These are phyloP conservation scores for Termitomyces sp. DNA, from an alignment of 768 basidiomycete species.

Conservation along the genomic window DNA sequence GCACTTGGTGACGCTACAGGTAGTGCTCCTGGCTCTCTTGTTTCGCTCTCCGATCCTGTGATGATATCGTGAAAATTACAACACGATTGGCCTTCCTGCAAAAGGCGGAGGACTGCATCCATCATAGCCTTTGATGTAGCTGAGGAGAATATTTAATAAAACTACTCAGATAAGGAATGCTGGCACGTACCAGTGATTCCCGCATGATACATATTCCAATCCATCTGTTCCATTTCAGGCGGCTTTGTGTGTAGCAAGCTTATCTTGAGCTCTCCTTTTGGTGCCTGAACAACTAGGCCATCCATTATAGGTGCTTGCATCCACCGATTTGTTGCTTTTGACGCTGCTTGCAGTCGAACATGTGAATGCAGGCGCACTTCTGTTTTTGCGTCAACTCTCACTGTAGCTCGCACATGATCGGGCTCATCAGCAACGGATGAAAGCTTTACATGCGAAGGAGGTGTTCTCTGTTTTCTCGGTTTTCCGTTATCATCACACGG, in stretches of 20 bases:
- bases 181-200: conserved; percentile 49
- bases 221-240: conserved; percentile 52
- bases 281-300: conserved; percentile 50
- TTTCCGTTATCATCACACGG: conserved; percentile 61
- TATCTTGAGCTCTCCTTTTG: conserved; percentile 49
- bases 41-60: conserved; percentile 21
- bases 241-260: conserved; percentile 53
- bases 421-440: conserved; percentile 27
- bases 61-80: conserved; percentile 49
- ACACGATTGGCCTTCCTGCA: conserved; percentile 34
- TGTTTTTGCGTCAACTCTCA: conserved; percentile 49
- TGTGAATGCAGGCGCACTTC: conserved; percentile 58
- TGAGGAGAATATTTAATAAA: conserved; percentile 11
- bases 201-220: conserved; percentile 62
- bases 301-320: conserved; percentile 44
- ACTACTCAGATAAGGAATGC: neutral
- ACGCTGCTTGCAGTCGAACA: conserved; percentile 55
- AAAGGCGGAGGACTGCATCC: conserved; percentile 49
- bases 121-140: conserved; percentile 64
- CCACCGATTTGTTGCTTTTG: conserved; percentile 46
- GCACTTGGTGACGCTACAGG: neutral
- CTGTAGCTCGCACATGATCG: conserved; percentile 40
- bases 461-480: conserved; percentile 37
- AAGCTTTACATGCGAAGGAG: conserved; percentile 39
- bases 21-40: neutral